Conservation (phyloP, 805 yeast genomes). For the Saturnispora sanitii region DNA sequence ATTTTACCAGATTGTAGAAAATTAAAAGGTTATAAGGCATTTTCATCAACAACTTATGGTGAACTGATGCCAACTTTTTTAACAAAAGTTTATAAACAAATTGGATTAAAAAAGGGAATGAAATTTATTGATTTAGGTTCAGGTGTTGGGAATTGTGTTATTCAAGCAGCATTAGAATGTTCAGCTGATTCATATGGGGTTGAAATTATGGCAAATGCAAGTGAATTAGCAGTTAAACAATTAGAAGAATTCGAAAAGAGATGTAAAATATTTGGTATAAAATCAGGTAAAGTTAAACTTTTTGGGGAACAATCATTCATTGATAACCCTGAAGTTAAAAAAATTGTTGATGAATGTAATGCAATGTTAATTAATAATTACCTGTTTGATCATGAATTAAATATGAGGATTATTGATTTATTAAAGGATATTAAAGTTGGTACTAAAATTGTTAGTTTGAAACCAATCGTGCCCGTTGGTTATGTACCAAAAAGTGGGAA, state of each 20-base stretch:
- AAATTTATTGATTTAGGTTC: conserved; percentile 86
- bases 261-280: conserved; percentile 53
- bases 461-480: conserved; percentile 70
- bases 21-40: conserved; percentile 67
- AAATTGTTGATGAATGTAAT: conserved; percentile 50
- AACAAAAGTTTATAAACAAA: conserved; percentile 52
- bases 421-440: conserved; percentile 61
- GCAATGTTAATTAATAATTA: conserved; percentile 77
- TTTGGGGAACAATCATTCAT: conserved; percentile 65
- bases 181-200: conserved; percentile 84
- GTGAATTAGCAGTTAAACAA: conserved; percentile 56
- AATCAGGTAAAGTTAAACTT: conserved; percentile 44
- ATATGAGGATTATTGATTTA: conserved; percentile 52
- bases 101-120: conserved; percentile 41
- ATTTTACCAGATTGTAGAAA: conserved; percentile 65
- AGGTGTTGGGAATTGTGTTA: conserved; percentile 87
- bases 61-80: conserved; percentile 75
- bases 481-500: conserved; percentile 47
- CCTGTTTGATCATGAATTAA: conserved; percentile 68
- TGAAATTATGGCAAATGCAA: conserved; percentile 81
- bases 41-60: conserved; percentile 86
- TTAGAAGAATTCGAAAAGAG: conserved; percentile 47
- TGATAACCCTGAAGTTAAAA: conserved; percentile 46
- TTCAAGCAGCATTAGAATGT: conserved; percentile 80
- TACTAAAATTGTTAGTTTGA: conserved; percentile 67